phyloP scores from a whole-genome alignment of 768 basidiomycete species.

The Cyclocybe aegerita region DNA sequence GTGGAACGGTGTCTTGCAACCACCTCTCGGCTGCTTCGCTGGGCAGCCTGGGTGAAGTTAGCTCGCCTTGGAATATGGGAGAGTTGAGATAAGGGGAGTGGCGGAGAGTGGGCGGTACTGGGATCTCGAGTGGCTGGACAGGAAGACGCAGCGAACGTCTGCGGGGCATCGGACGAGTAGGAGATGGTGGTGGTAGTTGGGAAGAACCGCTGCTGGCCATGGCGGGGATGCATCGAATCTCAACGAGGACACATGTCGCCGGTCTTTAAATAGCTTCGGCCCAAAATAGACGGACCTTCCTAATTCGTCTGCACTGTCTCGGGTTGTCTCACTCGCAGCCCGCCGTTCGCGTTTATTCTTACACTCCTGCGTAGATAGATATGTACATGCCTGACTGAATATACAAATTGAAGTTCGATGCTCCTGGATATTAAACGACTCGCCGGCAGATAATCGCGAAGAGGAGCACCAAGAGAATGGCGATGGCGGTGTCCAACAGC shows the following conservation, averaged over 20 bases:
- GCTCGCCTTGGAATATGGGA: slow-evolving; percentile 45
- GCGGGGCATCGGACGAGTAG: slow-evolving; percentile 17
- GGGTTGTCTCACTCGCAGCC: not conserved
- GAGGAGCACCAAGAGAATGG: slow-evolving; percentile 66
- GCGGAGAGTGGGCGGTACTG: slow-evolving; percentile 58
- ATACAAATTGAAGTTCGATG: not conserved
- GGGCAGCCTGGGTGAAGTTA: slow-evolving; percentile 33
- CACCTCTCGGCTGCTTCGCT: slow-evolving; percentile 56
- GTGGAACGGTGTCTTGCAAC: slow-evolving; percentile 64
- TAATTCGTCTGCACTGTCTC: too few relatives aligned
- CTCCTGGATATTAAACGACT: slow-evolving; percentile 31
- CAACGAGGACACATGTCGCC: too few relatives aligned
- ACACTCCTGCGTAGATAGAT: slow-evolving; percentile 4
- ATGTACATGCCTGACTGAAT: too few relatives aligned
- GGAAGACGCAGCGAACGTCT: slow-evolving; percentile 38
- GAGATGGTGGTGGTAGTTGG: too few relatives aligned
- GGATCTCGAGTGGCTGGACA: slow-evolving; percentile 34
- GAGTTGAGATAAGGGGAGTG: slow-evolving; percentile 55
- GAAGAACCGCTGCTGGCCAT: too few relatives aligned
- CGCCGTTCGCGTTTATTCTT: not conserved
- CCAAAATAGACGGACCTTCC: too few relatives aligned
- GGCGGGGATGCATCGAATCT: too few relatives aligned
- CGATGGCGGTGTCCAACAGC: slow-evolving; percentile 72
- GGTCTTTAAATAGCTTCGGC: too few relatives aligned
- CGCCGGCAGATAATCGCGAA: slow-evolving; percentile 69